phyloP scores from a whole-genome alignment of 202 grass and related monocot genomes.

The Miscanthus sacchariflorus region DNA sequence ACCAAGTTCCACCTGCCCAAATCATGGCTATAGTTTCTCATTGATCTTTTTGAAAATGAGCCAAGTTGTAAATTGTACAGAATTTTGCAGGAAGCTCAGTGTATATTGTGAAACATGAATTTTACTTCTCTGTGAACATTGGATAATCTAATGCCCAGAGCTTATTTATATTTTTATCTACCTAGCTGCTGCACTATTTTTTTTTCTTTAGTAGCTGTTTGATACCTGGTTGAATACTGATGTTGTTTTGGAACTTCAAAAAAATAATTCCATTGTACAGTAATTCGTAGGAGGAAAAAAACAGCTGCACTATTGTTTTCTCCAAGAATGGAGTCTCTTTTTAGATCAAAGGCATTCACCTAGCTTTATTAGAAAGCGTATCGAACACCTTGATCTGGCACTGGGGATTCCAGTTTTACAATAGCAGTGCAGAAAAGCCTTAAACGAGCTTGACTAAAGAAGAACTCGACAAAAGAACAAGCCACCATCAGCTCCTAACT shows the following conservation, averaged over 20 bases:
- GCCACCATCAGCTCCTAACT: too few relatives aligned
- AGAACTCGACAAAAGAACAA: too few relatives aligned
- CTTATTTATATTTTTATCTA: conserved; percentile 2
- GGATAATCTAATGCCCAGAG: not conserved
- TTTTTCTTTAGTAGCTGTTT: not conserved
- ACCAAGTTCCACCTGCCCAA: conserved; percentile 32
- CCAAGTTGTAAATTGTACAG: conserved; percentile 52
- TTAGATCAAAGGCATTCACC: too few relatives aligned
- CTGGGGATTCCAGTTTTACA: too few relatives aligned
- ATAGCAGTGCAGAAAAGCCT: too few relatives aligned
- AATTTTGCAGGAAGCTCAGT: conserved; percentile 49
- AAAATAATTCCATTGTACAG: not conserved
- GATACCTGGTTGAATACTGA: not conserved
- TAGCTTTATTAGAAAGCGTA: too few relatives aligned
- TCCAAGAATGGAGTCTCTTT: not conserved
- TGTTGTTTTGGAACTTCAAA: not conserved
- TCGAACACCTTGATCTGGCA: too few relatives aligned
- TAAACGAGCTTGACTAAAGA: too few relatives aligned
- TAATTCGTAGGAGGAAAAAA: not conserved
- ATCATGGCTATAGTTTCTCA: conserved; percentile 10
- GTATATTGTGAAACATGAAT: conserved; percentile 44
- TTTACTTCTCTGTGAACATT: conserved; percentile 24
- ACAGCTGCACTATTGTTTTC: not conserved
- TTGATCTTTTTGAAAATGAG: conserved; percentile 43
- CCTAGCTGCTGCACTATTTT: not conserved